Conservation (phyloP, 805 yeast species). For the Monosporozyma aerobia region DNA sequence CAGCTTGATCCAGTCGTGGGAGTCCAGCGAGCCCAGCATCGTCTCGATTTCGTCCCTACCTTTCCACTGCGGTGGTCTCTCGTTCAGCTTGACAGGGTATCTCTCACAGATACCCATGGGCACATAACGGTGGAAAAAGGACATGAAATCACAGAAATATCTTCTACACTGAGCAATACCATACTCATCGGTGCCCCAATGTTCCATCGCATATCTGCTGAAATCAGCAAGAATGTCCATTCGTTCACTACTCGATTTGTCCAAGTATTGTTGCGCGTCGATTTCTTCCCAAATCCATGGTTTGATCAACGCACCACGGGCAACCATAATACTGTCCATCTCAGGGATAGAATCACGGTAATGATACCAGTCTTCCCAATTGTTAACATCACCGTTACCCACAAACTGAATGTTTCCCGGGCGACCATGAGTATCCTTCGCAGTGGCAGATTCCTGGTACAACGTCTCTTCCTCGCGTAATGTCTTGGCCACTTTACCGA, state of each 20-base stretch:
- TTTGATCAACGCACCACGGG: slow-evolving; percentile 93
- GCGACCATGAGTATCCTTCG: slow-evolving; percentile 25
- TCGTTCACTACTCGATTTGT: slow-evolving; percentile 84
- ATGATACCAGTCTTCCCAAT: slow-evolving; percentile 84
- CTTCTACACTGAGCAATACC: slow-evolving; percentile 85
- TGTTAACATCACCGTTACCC: slow-evolving; percentile 91
- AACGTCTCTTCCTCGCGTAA: slow-evolving; percentile 50
- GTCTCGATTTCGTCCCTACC: slow-evolving; percentile 94
- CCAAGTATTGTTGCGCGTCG: slow-evolving; percentile 79
- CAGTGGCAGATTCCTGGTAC: slow-evolving; percentile 36
- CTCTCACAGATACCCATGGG: slow-evolving; percentile 90
- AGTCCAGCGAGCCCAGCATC: slow-evolving; percentile 72
- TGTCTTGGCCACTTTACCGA: slow-evolving; percentile 59
- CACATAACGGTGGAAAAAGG: slow-evolving; percentile 88
- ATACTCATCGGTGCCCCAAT: slow-evolving; percentile 96
- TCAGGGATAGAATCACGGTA: slow-evolving; percentile 42
- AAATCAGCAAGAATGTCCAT: slow-evolving; percentile 62
- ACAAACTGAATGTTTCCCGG: slow-evolving; percentile 65
- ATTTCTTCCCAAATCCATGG: slow-evolving; percentile 99
- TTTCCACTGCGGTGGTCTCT: slow-evolving; percentile 87
- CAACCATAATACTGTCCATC: slow-evolving; percentile 93
- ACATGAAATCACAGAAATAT: slow-evolving; percentile 85
- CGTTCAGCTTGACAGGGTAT: slow-evolving; percentile 80
- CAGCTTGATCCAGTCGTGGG: slow-evolving; percentile 90
- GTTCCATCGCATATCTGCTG: slow-evolving; percentile 76